Evolutionary conservation across 2,329 filamentous ascomycete species (phyloP).

Genomic region (Rhinocladiella mackenziei): DNA sequence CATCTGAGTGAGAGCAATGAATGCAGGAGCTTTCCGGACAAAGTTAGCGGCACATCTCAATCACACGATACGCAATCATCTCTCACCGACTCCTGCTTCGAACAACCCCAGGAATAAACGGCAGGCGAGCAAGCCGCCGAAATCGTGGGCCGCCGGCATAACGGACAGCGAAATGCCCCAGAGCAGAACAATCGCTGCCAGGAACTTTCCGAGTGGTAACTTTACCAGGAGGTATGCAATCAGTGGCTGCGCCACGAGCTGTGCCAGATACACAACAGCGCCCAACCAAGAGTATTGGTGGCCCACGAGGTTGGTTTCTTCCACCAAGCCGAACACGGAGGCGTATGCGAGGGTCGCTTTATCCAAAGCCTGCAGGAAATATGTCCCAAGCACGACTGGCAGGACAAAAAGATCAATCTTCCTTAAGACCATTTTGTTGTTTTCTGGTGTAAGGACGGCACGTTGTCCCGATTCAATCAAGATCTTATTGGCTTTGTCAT

Average conservation of each 20-base stretch:
- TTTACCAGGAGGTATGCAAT: slow-evolving; percentile 56
- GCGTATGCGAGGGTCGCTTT: slow-evolving; percentile 61
- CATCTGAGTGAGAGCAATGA: slow-evolving; percentile 52
- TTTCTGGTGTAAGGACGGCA: slow-evolving; percentile 49
- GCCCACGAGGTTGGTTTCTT: slow-evolving; percentile 55
- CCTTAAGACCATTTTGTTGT: slow-evolving; percentile 50
- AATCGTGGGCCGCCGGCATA: slow-evolving; percentile 53
- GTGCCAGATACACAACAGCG: slow-evolving; percentile 52
- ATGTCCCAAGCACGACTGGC: slow-evolving; percentile 56
- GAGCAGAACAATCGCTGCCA: slow-evolving; percentile 48
- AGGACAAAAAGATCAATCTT: slow-evolving; percentile 51
- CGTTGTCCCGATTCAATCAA: slow-evolving; percentile 45
- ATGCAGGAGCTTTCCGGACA: slow-evolving; percentile 43
- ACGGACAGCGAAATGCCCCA: slow-evolving; percentile 52
- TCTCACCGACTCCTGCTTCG: slow-evolving; percentile 42
- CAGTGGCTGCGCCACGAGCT: slow-evolving; percentile 52
- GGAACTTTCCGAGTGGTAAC: slow-evolving; percentile 58
- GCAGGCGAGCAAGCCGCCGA: slow-evolving; percentile 34
- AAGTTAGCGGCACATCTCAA: background rate
- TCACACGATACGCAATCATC: background rate
- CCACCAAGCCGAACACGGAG: slow-evolving; percentile 60
- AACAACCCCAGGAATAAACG: slow-evolving; percentile 57
- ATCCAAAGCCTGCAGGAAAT: slow-evolving; percentile 61
- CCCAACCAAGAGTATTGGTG: slow-evolving; percentile 54
- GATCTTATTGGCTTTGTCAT: slow-evolving; percentile 50